A percentile compares a stretch with the other conserved stretches of the same genome.
These are phyloP conservation scores for Microbotryum scabiosae DNA, from an alignment of 1,284 basidiomycete genomes.

Conservation along the genomic window DNA sequence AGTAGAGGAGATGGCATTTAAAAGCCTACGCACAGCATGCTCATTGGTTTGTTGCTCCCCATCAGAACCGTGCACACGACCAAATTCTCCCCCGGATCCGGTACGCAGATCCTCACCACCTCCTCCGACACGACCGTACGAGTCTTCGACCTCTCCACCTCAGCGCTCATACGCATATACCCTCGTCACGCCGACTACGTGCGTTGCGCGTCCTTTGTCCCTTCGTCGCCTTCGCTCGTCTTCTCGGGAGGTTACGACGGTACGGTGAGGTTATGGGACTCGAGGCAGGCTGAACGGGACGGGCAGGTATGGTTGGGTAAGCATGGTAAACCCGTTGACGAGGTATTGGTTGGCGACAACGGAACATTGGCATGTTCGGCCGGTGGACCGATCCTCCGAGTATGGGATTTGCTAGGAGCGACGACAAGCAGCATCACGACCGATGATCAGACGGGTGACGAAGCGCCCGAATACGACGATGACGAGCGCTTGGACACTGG, in stretches of 20 bases:
- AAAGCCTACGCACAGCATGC: background rate
- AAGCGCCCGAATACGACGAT: constrained; percentile 43
- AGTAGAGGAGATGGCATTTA: constrained; percentile 22
- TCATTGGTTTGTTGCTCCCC: background rate
- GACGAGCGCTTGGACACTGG: constrained; percentile 26
- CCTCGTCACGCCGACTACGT: constrained; percentile 88
- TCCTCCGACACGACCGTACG: constrained; percentile 93
- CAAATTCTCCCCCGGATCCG: constrained; percentile 63
- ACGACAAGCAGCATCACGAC: constrained; percentile 37
- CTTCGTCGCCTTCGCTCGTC: constrained; percentile 71
- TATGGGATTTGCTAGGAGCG: constrained; percentile 95
- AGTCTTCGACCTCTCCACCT: constrained; percentile 91
- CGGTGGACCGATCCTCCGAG: constrained; percentile 83
- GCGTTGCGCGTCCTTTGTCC: constrained; percentile 77
- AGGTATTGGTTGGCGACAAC: constrained; percentile 85
- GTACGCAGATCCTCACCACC: constrained; percentile 67
- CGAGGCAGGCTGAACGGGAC: constrained; percentile 44
- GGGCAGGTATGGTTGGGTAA: constrained; percentile 29
- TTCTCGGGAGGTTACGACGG: constrained; percentile 93
- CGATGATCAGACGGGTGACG: background rate
- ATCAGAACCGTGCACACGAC: constrained; percentile 77
- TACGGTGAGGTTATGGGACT: constrained; percentile 81
- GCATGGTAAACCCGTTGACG: constrained; percentile 67
- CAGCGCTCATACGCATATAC: constrained; percentile 70
- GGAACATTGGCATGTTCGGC: constrained; percentile 78